A percentile compares a stretch with the other conserved stretches of the same genome.
Evolutionary conservation across 805 yeast genomes (phyloP).

Genomic region (Candida cerambycidarum): DNA sequence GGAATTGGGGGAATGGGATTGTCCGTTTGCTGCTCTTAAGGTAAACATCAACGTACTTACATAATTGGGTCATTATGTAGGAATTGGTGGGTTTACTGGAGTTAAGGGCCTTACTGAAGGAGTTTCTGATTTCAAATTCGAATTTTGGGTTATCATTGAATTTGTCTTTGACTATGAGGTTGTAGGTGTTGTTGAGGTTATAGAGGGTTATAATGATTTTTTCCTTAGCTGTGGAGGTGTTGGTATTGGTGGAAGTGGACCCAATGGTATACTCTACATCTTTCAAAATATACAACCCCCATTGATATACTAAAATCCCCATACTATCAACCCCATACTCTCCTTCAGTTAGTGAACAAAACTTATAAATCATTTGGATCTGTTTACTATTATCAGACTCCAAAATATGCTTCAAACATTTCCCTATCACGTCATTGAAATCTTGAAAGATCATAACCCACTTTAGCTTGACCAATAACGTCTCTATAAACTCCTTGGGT

Average conservation of each 20-base stretch:
- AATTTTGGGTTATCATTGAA: constrained; percentile 22
- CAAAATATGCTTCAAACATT: constrained; percentile 22
- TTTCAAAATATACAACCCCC: constrained; percentile 22
- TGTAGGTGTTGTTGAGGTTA: constrained; percentile 5
- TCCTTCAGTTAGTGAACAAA: constrained; percentile 18
- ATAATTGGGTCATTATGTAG: constrained; percentile 22
- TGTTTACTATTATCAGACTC: constrained; percentile 13
- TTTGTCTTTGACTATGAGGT: constrained; percentile 1
- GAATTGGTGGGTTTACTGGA: constrained; percentile 15
- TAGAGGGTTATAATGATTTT: constrained; percentile 2
- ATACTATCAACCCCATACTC: constrained; percentile 23
- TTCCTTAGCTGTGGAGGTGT: neutral
- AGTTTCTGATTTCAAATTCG: constrained; percentile 31
- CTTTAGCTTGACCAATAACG: constrained; percentile 21
- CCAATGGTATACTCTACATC: neutral
- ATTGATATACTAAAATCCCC: constrained; percentile 21
- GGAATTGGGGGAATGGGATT: constrained; percentile 16
- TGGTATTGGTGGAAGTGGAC: neutral
- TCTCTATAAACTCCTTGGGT: constrained; percentile 17
- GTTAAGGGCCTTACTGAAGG: constrained; percentile 23
- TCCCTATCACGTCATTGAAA: constrained; percentile 20
- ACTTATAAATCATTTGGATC: constrained; percentile 18
- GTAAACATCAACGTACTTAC: constrained; percentile 32
- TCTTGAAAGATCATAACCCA: constrained; percentile 33
- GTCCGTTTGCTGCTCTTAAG: constrained; percentile 19